Base-by-base conservation (phyloP, 1,284 basidiomycete species). In the Mycena citricolor region DNA sequence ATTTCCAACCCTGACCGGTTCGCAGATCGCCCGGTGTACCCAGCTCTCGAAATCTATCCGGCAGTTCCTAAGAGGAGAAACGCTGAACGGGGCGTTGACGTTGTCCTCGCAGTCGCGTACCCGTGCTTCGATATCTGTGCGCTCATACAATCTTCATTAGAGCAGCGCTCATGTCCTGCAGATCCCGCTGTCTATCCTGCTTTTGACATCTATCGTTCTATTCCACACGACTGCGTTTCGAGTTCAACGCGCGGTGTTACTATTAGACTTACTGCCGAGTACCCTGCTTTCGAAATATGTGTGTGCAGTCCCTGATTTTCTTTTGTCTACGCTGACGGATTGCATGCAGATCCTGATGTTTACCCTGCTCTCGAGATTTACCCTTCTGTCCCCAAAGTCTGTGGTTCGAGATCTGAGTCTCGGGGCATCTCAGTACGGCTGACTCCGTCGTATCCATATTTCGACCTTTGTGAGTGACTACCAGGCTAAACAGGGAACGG, bases 401-500 rank as follows among this genome's bases (percentile, higher is more conserved):
- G 24, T 30, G 4, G 24, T 38, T 22, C 22, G 21, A 38, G 23
- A 23, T 38, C 23, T 8, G 36, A 49, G 32, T n/a, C 16, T 8
- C 20, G 22, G 6, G 36, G 6, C 4, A 17, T 49, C 14, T 14
- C 34, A 17, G 32, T 37, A n/a, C 32, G 37, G 13, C 25, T 31
- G 21, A 26, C 25, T 25, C 33, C 38, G 10, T 23, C 22, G n/a
- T 44, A 50, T 28, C 40, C 45, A 12, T 54, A 45, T 34, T 52
- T 56, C 24, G 43, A 45, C 36, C 38, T 55, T 14, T 59, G 51
- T 57, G 32, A 31, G 32, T 24, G 17, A 33, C 29, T 19, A 20
- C 42, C 10, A 14, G 23, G 22, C 13, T 22, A 31, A 2, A 17
- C 34, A 16, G 10, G 3, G 17, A 30, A 4, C 24, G 30, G 25